Evolutionary conservation across 2,329 filamentous ascomycete species (phyloP), one percentile per base, ranked within the genome.

Genomic region (Fonsecaea monophora): DNA sequence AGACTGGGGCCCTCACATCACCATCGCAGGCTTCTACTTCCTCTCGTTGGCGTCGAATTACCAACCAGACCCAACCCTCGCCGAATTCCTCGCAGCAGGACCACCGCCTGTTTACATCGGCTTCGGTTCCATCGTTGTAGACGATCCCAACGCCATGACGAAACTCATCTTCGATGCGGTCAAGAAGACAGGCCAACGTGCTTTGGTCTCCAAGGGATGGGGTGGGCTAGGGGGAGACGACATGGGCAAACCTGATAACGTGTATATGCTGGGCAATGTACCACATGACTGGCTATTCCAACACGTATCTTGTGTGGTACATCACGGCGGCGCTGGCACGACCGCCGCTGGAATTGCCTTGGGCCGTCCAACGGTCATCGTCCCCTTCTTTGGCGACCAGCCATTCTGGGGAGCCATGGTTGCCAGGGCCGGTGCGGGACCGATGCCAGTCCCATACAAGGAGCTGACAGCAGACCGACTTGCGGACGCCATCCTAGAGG

Each of bases 271-370:
- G 45, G 92, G 91, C 9, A 95, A 94, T 74, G 88, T 89, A 50
- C 92, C 92, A 1, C 93, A 96, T 70, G 93, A 96, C 78, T 96
- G 92, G 92, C 80, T 96, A 0, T 96, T 96, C 77, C 84, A 92
- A 70, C 88, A 85, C 42, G 92, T 96, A 0, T 90, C 91, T 0
- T 89, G 87, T 53, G 92, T 96, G 1, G 90, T 94, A 4, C 93
- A 96, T 74, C 92, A 96, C 70, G 93, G 92, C 25, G 92, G 93
- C 65, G 92, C 92, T 7, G 92, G 92, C n/a, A 97, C 92, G 1
- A 96, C 92, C 1, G 92, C 92, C 0, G 91, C 92, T 0, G 92
- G 92, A n/a, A 91, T 96, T 68, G 86, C 90, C n/a, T 86, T 89
- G 1, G 92, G 92, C 21, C 89, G 89, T 61, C 92, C 92, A 1